Conservation (phyloP, 192 early-diverging fungal species). For the Mycoemilia scoparia region DNA sequence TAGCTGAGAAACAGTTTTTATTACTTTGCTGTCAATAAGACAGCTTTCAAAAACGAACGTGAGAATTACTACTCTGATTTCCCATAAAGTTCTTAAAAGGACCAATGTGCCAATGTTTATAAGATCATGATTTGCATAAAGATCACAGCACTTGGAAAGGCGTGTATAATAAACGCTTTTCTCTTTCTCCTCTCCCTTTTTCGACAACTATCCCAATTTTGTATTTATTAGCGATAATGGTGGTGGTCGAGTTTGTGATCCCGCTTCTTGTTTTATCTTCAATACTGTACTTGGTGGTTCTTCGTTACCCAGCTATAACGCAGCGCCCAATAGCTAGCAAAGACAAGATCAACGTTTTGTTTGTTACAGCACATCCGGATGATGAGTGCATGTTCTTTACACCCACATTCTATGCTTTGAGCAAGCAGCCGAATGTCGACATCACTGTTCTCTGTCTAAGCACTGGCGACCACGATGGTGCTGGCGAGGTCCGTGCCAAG, state of each 20-base stretch:
- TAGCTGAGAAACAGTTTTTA: too few species aligned
- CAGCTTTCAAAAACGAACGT: too few species aligned
- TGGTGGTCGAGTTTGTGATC: slow-evolving; percentile 15
- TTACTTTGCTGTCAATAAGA: too few species aligned
- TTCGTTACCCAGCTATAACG: slow-evolving; percentile 11
- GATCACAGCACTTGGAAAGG: too few species aligned
- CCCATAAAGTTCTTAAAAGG: too few species aligned
- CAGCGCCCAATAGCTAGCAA: slow-evolving; percentile 14
- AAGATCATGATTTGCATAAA: too few species aligned
- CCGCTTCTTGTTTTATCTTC: slow-evolving; percentile 15
- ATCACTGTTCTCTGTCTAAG: slow-evolving; percentile 71
- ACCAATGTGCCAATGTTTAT: too few species aligned
- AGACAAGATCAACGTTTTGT: slow-evolving; percentile 30
- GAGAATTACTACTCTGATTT: too few species aligned
- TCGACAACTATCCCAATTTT: background rate
- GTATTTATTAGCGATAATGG: slow-evolving; percentile 4
- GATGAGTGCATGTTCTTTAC: slow-evolving; percentile 98
- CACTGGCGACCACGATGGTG: slow-evolving; percentile 40
- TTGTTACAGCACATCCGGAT: slow-evolving; percentile 85
- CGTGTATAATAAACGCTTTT: too few species aligned
- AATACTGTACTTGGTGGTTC: slow-evolving; percentile 9
- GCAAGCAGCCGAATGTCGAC: slow-evolving; percentile 26
- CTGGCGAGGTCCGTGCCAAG: slow-evolving; percentile 21
- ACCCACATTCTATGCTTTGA: slow-evolving; percentile 47
- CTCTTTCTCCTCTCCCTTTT: background rate